Base-by-base conservation (phyloP, 108 stramenopile genomes). In the Cyclotella baltica region DNA sequence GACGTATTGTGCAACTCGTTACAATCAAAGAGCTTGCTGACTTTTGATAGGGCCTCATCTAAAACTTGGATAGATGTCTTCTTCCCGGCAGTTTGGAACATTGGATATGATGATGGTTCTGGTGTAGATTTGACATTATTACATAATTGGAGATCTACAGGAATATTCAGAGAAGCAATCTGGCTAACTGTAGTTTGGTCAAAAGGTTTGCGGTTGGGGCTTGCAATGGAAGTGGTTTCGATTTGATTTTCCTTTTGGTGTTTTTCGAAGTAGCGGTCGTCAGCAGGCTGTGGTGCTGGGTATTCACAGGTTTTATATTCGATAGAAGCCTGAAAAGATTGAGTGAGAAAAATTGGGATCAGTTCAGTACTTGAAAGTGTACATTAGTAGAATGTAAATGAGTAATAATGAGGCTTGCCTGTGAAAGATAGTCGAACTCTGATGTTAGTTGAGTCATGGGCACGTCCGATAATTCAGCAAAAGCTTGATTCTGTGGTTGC, bases 341-440 rank as follows among this genome's bases (percentile, higher is more conserved):
- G 15, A 46, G 43, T 15, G 15, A 46, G 15, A 46, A 46, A 46
- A 13, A 15, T 46, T 46, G 15, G 9, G 9, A 38, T 22, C 55
- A 38, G 29, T 20, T 4, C 28, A n/a, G n/a, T n/a, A n/a, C n/a
- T n/a, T n/a, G n/a, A n/a, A n/a, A n/a, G n/a, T n/a, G n/a, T n/a
- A n/a, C n/a, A n/a, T n/a, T n/a, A 38, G 36, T 28, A 4, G 56
- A 47, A 29, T 40, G 55, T 29, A n/a, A 9, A 0, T 16, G 27
- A 25, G 51, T 16, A 48, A 61, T 22, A 57, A 9, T 22, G 15
- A 16, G 3, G 48, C 68, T 69, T 68, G 62, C 76, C 51, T 77
- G 68, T 10, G 76, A 77, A 29, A 70, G 63, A 47, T 77, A 77
- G 63, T 77, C 76, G 53, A 77, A 77, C 2, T 69, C 37, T 50